Conservation (phyloP, 2,329 filamentous ascomycete species). For the Ophiostoma australiae region DNA sequence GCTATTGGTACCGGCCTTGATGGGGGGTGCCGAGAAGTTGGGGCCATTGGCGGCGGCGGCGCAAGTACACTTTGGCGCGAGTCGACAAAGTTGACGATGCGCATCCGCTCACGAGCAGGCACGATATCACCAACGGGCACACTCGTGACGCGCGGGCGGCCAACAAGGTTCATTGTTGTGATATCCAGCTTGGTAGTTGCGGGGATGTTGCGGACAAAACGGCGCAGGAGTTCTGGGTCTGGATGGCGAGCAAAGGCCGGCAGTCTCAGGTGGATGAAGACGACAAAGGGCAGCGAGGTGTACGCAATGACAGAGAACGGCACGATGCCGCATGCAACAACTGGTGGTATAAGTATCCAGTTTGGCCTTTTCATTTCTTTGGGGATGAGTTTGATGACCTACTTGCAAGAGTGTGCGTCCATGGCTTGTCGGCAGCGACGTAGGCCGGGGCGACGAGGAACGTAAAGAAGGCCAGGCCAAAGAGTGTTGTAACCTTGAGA, state of each 20-base stretch:
- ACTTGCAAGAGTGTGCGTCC: slow-evolving; percentile 38
- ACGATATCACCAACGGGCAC: slow-evolving; percentile 36
- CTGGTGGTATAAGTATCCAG: slow-evolving; percentile 35
- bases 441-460: slow-evolving; percentile 60
- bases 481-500: slow-evolving; percentile 65
- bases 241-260: slow-evolving; percentile 57
- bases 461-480: slow-evolving; percentile 62
- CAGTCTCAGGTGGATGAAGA: slow-evolving; percentile 64
- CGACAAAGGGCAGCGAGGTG: slow-evolving; percentile 65
- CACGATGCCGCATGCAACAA: slow-evolving; percentile 55
- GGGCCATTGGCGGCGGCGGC: slow-evolving; percentile 32
- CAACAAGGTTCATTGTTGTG: slow-evolving; percentile 53
- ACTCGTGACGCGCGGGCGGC: slow-evolving; percentile 45
- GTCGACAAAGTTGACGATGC: slow-evolving; percentile 38
- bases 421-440: slow-evolving; percentile 38
- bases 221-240: slow-evolving; percentile 46
- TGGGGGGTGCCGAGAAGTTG: neutral
- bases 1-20: slow-evolving; percentile 29
- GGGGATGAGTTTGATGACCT: slow-evolving; percentile 28
- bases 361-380: neutral
- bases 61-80: slow-evolving; percentile 15
- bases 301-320: slow-evolving; percentile 62
- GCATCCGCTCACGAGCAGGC: slow-evolving; percentile 33
- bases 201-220: slow-evolving; percentile 47
- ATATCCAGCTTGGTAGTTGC: slow-evolving; percentile 45